phyloP scores from a whole-genome alignment of 257 asterid genomes.

The Solanum rostratum region DNA sequence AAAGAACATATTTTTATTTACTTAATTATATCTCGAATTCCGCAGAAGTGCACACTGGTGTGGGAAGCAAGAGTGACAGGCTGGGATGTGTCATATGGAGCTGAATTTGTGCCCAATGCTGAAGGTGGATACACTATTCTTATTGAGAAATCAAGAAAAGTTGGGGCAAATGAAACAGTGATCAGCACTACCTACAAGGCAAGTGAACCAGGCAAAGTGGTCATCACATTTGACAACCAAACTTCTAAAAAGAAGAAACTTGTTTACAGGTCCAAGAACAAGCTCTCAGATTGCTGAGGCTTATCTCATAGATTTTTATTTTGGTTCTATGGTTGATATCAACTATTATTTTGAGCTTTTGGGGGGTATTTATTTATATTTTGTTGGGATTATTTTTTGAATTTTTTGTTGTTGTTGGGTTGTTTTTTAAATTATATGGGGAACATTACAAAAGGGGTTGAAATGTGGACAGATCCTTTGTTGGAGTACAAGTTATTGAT shows the following conservation, averaged over 20 bases:
- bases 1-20: neutral
- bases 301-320: slow-evolving; percentile 32
- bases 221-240: slow-evolving; percentile 77
- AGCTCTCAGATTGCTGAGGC: slow-evolving; percentile 37
- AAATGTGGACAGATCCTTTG: slow-evolving; percentile 13
- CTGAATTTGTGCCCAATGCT: slow-evolving; percentile 66
- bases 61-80: slow-evolving; percentile 93
- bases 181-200: slow-evolving; percentile 54
- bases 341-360: slow-evolving; percentile 18
- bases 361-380: slow-evolving; percentile 23
- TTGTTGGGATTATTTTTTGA: slow-evolving; percentile 15
- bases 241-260: slow-evolving; percentile 89
- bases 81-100: slow-evolving; percentile 76
- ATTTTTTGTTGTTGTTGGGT: slow-evolving; percentile 10
- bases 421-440: slow-evolving; percentile 30
- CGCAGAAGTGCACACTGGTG: slow-evolving; percentile 49
- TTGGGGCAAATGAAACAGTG: slow-evolving; percentile 53
- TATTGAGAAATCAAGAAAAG: slow-evolving; percentile 63
- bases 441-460: slow-evolving; percentile 7
- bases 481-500: slow-evolving; percentile 12
- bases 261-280: slow-evolving; percentile 77
- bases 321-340: slow-evolving; percentile 22
- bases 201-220: slow-evolving; percentile 65
- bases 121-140: slow-evolving; percentile 88
- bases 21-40: neutral